Evolutionary conservation across 163 green algal genomes (phyloP).

Genomic region (Coccomyxa subellipsoidea): DNA sequence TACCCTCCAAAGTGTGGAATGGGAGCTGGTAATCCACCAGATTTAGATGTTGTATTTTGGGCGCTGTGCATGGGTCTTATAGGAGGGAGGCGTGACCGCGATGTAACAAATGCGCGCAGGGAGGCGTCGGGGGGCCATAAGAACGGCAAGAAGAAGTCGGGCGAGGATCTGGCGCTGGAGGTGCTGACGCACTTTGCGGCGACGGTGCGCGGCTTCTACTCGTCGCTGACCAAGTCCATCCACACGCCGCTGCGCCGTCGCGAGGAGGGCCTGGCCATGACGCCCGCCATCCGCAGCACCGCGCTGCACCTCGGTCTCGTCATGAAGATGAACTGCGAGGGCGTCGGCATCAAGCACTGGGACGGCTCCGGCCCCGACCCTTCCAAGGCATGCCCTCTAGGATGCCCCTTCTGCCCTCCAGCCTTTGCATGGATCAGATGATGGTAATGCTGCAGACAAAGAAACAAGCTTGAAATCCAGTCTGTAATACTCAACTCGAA

Average conservation of each 20-base stretch:
- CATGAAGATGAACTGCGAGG: conserved; percentile 4
- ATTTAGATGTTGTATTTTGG: too few species aligned
- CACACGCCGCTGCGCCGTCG: conserved; percentile 64
- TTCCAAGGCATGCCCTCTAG: not conserved
- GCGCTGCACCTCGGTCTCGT: conserved; percentile 33
- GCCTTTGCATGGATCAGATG: too few species aligned
- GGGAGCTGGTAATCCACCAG: too few species aligned
- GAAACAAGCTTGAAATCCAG: too few species aligned
- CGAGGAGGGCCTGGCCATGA: conserved; percentile 42
- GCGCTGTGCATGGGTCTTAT: too few species aligned
- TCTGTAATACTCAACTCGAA: too few species aligned
- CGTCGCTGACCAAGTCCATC: conserved; percentile 71
- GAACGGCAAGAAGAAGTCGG: conserved; percentile 32
- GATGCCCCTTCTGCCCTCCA: too few species aligned
- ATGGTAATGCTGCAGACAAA: too few species aligned
- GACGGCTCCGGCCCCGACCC: not conserved
- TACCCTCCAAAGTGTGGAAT: too few species aligned
- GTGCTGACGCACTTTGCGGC: conserved; percentile 64
- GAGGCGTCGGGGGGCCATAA: not conserved
- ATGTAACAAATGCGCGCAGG: not conserved
- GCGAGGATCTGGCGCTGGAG: conserved; percentile 61
- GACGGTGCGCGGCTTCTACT: conserved; percentile 67
- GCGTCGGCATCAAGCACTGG: not conserved
- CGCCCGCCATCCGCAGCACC: conserved; percentile 29
- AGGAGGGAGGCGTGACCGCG: too few species aligned